Evolutionary conservation across 345 rosid species (phyloP), one percentile per base, ranked within the genome.

Genomic region (Populus alba): DNA sequence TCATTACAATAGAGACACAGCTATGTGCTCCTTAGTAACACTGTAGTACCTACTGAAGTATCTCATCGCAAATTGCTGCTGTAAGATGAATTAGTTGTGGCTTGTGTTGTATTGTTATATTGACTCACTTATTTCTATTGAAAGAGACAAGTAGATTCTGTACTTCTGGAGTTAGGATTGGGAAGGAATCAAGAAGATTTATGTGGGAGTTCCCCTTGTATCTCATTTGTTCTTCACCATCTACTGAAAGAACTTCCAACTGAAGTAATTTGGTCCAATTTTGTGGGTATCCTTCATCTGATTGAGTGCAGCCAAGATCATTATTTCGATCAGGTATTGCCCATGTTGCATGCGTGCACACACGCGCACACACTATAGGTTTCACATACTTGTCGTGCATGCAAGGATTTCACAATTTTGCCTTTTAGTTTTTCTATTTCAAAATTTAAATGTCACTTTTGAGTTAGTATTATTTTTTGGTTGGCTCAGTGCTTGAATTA

Each of bases 221-320:
- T 88, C 57, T 95, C 97, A 75, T 75, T 95, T 82, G 78, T 95
- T 86, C 92, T 90, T 79, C 95, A 95, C 85, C 85, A 91, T 81
- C 80, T 92, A 70, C 88, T 95, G 55, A 92, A 91, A 85, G 92
- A 90, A 84, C 93, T 95, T 85, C 94, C 98, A 71, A 82, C 70
- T 25, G 90, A 90, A 76, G 68, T 89, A 71, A 85, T 95, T 77
- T 85, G 83, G 84, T 83, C 87, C 73, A 85, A 87, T 87, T 87
- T 94, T 66, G 79, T 85, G 81, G 91, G 87, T 74, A 88, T 95
- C 72, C 84, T 92, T 82, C 82, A 78, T 82, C 87, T 91, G 82
- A 91, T 93, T 66, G 89, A 90, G 81, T 79, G 85, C 85, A 92
- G 91, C 88, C 79, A 80, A 80, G 98, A 95, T 84, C 69, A 79